These are phyloP conservation scores for Sporothrix variecibatus DNA, from an alignment of 2,329 filamentous ascomycete genomes.

Conservation along the genomic window DNA sequence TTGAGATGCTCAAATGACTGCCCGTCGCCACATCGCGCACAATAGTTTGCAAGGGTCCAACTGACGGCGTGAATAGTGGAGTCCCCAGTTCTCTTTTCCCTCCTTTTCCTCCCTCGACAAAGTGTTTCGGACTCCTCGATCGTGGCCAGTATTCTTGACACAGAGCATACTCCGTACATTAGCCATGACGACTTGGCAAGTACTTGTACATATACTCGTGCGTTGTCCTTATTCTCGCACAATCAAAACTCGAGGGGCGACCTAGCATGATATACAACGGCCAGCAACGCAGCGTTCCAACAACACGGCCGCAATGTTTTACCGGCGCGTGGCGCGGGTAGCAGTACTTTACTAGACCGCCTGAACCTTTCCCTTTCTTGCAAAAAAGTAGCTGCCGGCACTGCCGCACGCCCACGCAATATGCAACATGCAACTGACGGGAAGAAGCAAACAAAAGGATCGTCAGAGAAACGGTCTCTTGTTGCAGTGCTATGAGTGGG, in stretches of 20 bases:
- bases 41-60: conserved; percentile 7
- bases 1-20: neutral
- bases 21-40: conserved; percentile 13
- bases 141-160: neutral
- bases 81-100: neutral
- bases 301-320: neutral
- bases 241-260: neutral
- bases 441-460: neutral
- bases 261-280: neutral
- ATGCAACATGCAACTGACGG: neutral
- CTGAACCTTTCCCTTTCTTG: neutral
- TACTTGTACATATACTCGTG: neutral
- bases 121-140: neutral
- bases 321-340: conserved; percentile 24
- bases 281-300: neutral
- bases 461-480: neutral
- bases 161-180: neutral
- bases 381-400: neutral
- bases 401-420: neutral
- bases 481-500: neutral
- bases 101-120: neutral
- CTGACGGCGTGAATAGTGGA: conserved; percentile 23
- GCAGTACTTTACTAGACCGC: neutral
- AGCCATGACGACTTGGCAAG: neutral
- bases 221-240: neutral